phyloP scores from a whole-genome alignment of 768 basidiomycete species.

The Boletus barrowsii region DNA sequence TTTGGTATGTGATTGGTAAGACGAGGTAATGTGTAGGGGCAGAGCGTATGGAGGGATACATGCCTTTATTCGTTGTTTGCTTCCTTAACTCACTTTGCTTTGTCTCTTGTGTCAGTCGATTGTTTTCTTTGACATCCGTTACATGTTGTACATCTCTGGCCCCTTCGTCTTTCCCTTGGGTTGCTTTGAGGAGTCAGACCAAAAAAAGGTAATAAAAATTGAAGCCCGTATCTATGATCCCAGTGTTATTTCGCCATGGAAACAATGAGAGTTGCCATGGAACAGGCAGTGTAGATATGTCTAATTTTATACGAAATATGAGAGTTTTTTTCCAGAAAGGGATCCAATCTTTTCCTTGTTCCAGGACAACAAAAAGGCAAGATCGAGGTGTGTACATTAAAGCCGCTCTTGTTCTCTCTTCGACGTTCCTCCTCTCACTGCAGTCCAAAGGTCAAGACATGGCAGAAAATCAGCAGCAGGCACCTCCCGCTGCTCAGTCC shows the following conservation, averaged over 20 bases:
- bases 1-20: slow-evolving; percentile 1
- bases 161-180: slow-evolving; percentile 11
- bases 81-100: slow-evolving; percentile 16
- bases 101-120: slow-evolving; percentile 2
- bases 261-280: slow-evolving; percentile 5
- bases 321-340: not conserved
- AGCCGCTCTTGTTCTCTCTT: slow-evolving; percentile 14
- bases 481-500: slow-evolving; percentile 19
- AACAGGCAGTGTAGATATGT: not conserved
- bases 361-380: slow-evolving; percentile 18
- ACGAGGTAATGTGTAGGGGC: not conserved
- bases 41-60: slow-evolving; percentile 11
- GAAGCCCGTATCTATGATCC: no score
- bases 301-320: slow-evolving; percentile 4
- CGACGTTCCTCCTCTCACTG: slow-evolving; percentile 4
- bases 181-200: slow-evolving; percentile 20
- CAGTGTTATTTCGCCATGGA: slow-evolving; percentile 7
- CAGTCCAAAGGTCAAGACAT: slow-evolving; percentile 12
- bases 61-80: slow-evolving; percentile 8
- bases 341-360: slow-evolving; percentile 15
- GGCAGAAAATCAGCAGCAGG: slow-evolving; percentile 26
- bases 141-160: slow-evolving; percentile 15
- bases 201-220: no score
- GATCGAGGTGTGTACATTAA: not conserved
- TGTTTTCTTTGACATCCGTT: slow-evolving; percentile 1